Conservation (phyloP, 192 early-diverging fungal genomes). For the Podila epigama region DNA sequence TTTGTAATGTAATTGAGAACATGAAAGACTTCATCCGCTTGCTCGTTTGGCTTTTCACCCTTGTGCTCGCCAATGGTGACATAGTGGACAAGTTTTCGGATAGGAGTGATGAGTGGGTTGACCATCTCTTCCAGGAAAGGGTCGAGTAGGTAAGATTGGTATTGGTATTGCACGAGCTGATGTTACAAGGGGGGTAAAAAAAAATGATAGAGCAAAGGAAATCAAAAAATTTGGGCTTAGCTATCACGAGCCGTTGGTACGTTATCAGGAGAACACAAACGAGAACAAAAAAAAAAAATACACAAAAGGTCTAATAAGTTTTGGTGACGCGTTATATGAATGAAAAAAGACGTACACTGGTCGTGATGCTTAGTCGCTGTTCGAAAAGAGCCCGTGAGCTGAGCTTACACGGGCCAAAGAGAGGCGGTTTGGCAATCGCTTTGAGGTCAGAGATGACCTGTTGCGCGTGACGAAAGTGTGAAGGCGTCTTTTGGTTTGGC, state of each 20-base stretch:
- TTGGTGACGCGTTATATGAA: no score
- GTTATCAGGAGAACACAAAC: no score
- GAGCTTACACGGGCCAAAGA: slow-evolving; percentile 17
- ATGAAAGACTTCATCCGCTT: slow-evolving; percentile 46
- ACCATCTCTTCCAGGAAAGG: slow-evolving; percentile 74
- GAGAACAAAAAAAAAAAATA: no score
- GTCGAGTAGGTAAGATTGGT: slow-evolving; percentile 80
- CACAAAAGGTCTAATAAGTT: no score
- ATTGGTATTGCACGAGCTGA: slow-evolving; percentile 72
- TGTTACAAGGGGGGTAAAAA: no score
- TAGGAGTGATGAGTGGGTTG: slow-evolving; percentile 60
- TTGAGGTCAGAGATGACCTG: slow-evolving; percentile 26
- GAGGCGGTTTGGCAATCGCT: slow-evolving; percentile 1
- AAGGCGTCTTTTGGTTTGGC: slow-evolving; percentile 20
- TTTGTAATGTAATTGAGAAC: slow-evolving; percentile 82
- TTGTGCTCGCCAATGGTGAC: slow-evolving; percentile 24
- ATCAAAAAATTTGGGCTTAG: neutral
- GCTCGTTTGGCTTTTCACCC: slow-evolving; percentile 21
- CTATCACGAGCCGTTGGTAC: no score
- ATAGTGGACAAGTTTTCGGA: slow-evolving; percentile 50
- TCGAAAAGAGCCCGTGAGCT: slow-evolving; percentile 16
- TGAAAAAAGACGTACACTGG: slow-evolving; percentile 3
- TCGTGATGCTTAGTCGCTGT: slow-evolving; percentile 2
- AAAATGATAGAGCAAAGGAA: no score
- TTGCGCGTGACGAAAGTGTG: slow-evolving; percentile 18